Evolutionary conservation across 2,329 filamentous ascomycete species (phyloP).

Genomic region (Albophoma yamanashiensis): DNA sequence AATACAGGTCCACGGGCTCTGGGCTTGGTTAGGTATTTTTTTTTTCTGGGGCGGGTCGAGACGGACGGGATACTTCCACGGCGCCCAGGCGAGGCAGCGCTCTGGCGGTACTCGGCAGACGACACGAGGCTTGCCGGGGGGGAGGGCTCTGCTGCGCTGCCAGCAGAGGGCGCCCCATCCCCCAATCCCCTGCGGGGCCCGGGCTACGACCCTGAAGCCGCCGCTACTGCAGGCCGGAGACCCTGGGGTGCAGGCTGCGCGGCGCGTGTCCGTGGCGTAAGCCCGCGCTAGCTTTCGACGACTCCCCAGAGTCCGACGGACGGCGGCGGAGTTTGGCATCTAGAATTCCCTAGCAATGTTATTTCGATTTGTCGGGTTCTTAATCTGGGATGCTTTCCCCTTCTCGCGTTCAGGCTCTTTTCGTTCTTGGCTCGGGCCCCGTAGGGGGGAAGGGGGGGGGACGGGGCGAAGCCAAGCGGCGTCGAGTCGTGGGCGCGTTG

Average conservation of each 20-base stretch:
- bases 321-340: neutral
- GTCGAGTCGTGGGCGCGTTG: neutral
- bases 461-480: neutral
- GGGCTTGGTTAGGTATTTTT: neutral
- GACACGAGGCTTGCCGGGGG: neutral
- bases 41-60: neutral
- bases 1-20: too few species aligned
- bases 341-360: too few species aligned
- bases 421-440: neutral
- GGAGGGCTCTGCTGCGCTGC: too few species aligned
- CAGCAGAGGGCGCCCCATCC: neutral
- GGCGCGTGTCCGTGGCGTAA: neutral
- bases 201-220: neutral
- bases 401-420: too few species aligned
- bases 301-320: neutral
- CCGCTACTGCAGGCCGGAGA: neutral
- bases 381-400: neutral
- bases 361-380: neutral
- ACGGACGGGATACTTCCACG: neutral
- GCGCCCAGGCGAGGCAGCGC: neutral
- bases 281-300: neutral
- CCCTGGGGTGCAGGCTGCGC: neutral
- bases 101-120: neutral
- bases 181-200: neutral
- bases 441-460: neutral